Evolutionary conservation across 2,329 filamentous ascomycete genomes (phyloP), one percentile per base, ranked within the genome.

Genomic region (Fusarium agapanthi): DNA sequence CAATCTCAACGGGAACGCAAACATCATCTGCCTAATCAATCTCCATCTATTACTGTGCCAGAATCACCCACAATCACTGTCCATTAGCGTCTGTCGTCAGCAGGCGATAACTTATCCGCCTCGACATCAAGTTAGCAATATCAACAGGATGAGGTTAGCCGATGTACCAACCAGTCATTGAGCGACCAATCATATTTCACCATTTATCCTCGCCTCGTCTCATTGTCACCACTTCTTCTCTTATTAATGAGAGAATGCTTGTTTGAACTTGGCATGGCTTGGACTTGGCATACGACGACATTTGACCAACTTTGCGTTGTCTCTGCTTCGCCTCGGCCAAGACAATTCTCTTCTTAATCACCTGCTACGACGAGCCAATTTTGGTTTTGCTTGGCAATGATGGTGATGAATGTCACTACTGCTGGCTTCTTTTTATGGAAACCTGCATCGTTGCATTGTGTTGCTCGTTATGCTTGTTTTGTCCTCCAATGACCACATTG

Each of bases 211-310:
- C 56, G 28, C 64, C 47, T 64, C 54, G 40, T 58, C 38, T 16
- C 37, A n/a, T 30, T 63, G 22, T 68, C 55, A 41, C 44, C 51
- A 45, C 44, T 56, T 51, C 44, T 28, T 44, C 40, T 63, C 40
- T 59, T 15, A 15, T 59, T 15, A 15, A 38, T 47, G 12, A 38
- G 40, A 57, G 44, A 71, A 68, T 71, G 71, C 70, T 73, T 73
- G 70, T 63, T 73, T 73, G 32, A 67, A 70, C 70, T 73, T 73
- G 70, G 70, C 70, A 73, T 73, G 61, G 70, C 57, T 67, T 73
- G 51, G 45, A 44, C 70, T 73, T 73, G 70, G 70, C 70, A 66
- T 53, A 71, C 59, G 58, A 66, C 57, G 32, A 73, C 44, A 71
- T 61, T 54, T 38, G 44, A 16, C 38, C 44, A 70, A 40, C 41